Percentiles rank a stretch among this genome's conserved stretches.
Evolutionary conservation across 768 basidiomycete genomes (phyloP).

Genomic region (Russula dissimulans): DNA sequence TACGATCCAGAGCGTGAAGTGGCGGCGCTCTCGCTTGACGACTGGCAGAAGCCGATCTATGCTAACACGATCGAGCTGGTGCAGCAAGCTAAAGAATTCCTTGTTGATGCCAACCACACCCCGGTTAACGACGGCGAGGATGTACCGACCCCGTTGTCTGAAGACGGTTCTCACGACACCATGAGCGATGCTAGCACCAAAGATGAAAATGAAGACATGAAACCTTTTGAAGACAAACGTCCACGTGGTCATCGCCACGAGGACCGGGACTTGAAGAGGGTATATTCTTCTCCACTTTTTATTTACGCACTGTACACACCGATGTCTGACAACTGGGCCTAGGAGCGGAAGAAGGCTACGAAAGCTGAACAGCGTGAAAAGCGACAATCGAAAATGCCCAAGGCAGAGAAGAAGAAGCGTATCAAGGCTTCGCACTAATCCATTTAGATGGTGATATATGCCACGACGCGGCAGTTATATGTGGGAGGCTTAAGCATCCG

Average conservation of each 20-base stretch:
- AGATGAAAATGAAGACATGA: slow-evolving; percentile 26
- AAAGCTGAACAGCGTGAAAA: slow-evolving; percentile 85
- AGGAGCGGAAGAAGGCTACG: slow-evolving; percentile 88
- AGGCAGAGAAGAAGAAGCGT: slow-evolving; percentile 84
- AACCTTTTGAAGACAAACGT: slow-evolving; percentile 40
- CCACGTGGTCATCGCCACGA: slow-evolving; percentile 88
- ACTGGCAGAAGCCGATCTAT: slow-evolving; percentile 73
- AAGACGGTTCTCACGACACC: slow-evolving; percentile 21
- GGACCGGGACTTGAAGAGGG: slow-evolving; percentile 88
- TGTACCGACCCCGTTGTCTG: slow-evolving; percentile 19
- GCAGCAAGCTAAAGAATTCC: slow-evolving; percentile 23
- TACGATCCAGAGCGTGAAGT: slow-evolving; percentile 93
- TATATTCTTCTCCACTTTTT: slow-evolving; percentile 21
- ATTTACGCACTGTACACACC: neutral
- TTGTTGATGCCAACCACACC: slow-evolving; percentile 18
- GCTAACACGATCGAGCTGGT: slow-evolving; percentile 79
- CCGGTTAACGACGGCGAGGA: slow-evolving; percentile 14
- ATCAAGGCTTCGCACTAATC: slow-evolving; percentile 43
- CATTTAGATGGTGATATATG: neutral
- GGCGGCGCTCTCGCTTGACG: slow-evolving; percentile 59
- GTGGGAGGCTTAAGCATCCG: slow-evolving; percentile 50
- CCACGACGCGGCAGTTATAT: neutral
- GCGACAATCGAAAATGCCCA: slow-evolving; percentile 90
- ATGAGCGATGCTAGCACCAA: slow-evolving; percentile 31
- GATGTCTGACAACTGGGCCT: slow-evolving; percentile 5